Conservation (phyloP, 495 filamentous ascomycete species). For the Penicillium crystallinum region DNA sequence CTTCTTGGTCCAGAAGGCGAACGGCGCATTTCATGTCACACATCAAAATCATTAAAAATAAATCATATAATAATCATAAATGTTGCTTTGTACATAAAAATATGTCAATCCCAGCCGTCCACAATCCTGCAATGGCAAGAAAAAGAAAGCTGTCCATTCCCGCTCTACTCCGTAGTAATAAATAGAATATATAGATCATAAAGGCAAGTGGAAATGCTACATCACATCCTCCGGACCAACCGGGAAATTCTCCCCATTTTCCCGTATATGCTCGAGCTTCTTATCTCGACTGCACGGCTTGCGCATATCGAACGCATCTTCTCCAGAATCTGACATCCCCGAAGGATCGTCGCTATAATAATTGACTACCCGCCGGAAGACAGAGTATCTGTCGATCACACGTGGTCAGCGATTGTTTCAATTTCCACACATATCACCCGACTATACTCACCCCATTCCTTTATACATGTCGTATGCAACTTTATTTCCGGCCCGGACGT, state of each 20-base stretch:
- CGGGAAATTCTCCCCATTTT: constrained; percentile 73
- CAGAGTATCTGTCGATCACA: constrained; percentile 49
- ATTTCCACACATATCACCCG: constrained; percentile 3
- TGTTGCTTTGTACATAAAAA: neutral
- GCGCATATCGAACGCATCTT: constrained; percentile 95
- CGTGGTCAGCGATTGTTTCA: neutral
- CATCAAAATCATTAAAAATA: neutral
- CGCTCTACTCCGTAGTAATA: too few species aligned
- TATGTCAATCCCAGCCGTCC: neutral
- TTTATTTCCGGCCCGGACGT: constrained; percentile 82
- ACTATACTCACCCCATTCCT: constrained; percentile 66
- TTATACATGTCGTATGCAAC: constrained; percentile 84
- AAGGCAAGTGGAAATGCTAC: neutral
- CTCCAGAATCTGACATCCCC: constrained; percentile 49
- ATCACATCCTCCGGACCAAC: constrained; percentile 77
- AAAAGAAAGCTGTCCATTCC: neutral
- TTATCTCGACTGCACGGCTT: constrained; percentile 85
- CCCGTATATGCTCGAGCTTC: constrained; percentile 66
- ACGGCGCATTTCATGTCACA: neutral
- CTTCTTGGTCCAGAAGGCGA: neutral
- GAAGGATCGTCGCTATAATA: constrained; percentile 85
- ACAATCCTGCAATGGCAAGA: neutral
- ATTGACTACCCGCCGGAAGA: constrained; percentile 80
- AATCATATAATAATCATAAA: neutral
- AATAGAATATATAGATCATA: neutral